Conservation (phyloP, 305 asterid genomes). For the Nicotiana rustica region DNA sequence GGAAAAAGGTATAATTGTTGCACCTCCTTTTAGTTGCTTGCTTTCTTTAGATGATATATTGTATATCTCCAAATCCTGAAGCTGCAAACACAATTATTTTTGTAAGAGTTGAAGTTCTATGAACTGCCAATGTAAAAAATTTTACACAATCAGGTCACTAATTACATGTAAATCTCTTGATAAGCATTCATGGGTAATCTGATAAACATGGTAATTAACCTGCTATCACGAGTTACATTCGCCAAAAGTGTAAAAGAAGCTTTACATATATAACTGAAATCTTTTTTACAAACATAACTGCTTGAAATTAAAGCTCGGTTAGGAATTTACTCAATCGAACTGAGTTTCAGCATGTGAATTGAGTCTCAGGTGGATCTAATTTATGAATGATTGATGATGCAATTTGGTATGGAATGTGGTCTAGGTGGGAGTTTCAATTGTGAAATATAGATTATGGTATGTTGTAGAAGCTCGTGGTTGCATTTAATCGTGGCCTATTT, state of each 20-base stretch:
- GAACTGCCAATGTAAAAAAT: no score
- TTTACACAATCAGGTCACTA: no score
- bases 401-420: neutral
- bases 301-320: neutral
- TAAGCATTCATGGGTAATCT: no score
- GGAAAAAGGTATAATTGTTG: constrained; percentile 69
- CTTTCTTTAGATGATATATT: neutral
- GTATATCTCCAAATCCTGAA: neutral
- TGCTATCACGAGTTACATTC: no score
- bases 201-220: no score
- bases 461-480: neutral
- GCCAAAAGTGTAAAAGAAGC: no score
- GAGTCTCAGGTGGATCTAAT: neutral
- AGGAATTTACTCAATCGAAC: neutral
- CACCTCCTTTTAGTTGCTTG: neutral
- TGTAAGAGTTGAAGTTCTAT: no score
- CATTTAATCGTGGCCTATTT: neutral
- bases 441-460: neutral
- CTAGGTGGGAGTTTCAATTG: neutral
- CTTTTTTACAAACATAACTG: neutral
- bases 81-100: neutral
- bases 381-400: neutral
- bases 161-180: no score
- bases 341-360: neutral
- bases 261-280: no score